Percentiles rank a stretch among this genome's conserved stretches.
These are phyloP conservation scores for Bidens hawaiensis DNA, from an alignment of 140 eudicot species.

Conservation along the genomic window DNA sequence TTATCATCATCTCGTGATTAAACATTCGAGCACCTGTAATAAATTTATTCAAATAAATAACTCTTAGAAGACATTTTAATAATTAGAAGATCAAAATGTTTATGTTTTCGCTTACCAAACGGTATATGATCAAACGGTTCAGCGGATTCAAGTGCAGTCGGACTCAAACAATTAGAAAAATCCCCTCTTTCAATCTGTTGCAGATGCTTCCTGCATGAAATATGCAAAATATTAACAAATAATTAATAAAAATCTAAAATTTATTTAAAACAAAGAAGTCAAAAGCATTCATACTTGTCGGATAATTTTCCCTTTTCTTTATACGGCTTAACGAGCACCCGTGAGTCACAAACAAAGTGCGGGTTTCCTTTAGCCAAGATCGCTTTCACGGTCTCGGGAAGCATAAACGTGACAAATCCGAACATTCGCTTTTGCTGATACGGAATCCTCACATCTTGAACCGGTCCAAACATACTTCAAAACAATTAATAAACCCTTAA, in stretches of 20 bases:
- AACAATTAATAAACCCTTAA: slow-evolving; percentile 13
- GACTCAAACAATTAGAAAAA: slow-evolving; percentile 60
- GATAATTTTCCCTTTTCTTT: slow-evolving; percentile 95
- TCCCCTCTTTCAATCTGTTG: slow-evolving; percentile 79
- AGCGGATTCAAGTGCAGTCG: slow-evolving; percentile 64
- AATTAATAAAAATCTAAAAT: no score
- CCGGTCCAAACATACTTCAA: slow-evolving; percentile 84
- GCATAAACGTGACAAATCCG: slow-evolving; percentile 93
- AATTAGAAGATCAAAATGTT: neutral
- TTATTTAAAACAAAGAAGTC: no score
- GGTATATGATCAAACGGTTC: slow-evolving; percentile 67
- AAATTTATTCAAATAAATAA: no score
- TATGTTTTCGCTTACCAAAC: slow-evolving; percentile 43
- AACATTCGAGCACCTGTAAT: slow-evolving; percentile 60
- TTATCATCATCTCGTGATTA: slow-evolving; percentile 61
- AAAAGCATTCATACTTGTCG: slow-evolving; percentile 51
- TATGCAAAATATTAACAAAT: neutral
- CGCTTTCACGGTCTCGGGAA: slow-evolving; percentile 81
- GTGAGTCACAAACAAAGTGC: slow-evolving; percentile 93
- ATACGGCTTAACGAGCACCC: slow-evolving; percentile 97
- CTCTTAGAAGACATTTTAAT: neutral
- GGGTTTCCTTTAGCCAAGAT: slow-evolving; percentile 96
- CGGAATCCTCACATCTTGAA: slow-evolving; percentile 96
- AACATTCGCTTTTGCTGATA: slow-evolving; percentile 97
- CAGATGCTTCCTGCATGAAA: slow-evolving; percentile 60